These are phyloP conservation scores for Linnemannia zychae DNA, from an alignment of 192 early-diverging fungal species.

Conservation along the genomic window DNA sequence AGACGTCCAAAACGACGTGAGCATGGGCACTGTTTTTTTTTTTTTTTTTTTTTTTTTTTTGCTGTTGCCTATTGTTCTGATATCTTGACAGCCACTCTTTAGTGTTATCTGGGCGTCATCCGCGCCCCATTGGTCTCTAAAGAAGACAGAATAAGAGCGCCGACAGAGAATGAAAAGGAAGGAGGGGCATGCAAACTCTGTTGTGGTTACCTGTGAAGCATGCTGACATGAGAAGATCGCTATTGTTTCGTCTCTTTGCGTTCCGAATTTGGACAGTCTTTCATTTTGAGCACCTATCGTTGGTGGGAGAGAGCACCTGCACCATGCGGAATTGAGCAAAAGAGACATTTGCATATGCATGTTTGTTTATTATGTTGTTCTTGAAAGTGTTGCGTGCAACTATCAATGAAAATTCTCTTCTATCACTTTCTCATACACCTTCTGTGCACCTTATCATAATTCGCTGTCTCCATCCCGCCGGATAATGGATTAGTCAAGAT, in stretches of 20 bases:
- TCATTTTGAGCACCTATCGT: background rate
- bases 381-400: background rate
- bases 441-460: background rate
- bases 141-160: background rate
- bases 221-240: constrained; percentile 1
- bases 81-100: no score
- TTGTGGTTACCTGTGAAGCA: background rate
- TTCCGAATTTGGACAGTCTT: background rate
- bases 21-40: background rate
- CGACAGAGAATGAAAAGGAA: background rate
- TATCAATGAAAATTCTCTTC: background rate
- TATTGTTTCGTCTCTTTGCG: constrained; percentile 4
- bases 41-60: background rate
- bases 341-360: background rate
- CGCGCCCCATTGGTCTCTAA: background rate
- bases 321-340: background rate
- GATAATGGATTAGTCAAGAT: constrained; percentile 21
- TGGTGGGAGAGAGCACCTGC: background rate
- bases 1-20: background rate
- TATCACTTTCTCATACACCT: background rate
- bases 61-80: no score
- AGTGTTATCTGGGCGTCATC: background rate
- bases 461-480: no score
- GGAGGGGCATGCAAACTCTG: background rate
- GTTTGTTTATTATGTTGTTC: background rate